A percentile compares a stretch with the other conserved stretches of the same genome.
These are phyloP conservation scores for Neoboletus brunneissimus DNA, from an alignment of 768 basidiomycete species.

Conservation along the genomic window DNA sequence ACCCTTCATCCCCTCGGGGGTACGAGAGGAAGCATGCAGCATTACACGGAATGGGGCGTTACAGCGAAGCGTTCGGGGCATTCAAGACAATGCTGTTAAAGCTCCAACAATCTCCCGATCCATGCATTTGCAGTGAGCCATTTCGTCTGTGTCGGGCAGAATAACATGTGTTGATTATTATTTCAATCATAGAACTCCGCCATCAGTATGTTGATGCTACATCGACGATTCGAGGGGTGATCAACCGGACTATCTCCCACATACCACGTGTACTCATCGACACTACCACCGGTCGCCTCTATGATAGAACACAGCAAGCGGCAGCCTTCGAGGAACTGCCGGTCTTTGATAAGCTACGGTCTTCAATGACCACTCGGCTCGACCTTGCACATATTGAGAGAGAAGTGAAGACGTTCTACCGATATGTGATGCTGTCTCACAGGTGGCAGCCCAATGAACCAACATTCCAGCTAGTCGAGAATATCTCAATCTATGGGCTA, in stretches of 20 bases:
- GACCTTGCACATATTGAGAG: not conserved
- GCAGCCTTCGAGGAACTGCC: slow-evolving; percentile 4
- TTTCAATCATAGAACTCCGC: no score
- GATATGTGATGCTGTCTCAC: slow-evolving; percentile 8
- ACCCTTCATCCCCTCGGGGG: no score
- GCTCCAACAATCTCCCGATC: no score
- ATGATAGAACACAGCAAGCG: not conserved
- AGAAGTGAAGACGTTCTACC: not conserved
- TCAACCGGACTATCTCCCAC: not conserved
- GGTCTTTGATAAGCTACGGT: not conserved
- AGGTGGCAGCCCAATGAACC: slow-evolving; percentile 1
- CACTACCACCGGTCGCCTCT: not conserved
- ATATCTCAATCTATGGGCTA: not conserved
- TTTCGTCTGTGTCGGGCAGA: no score
- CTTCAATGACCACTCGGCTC: not conserved
- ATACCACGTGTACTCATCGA: slow-evolving; percentile 7
- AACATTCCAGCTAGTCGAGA: not conserved
- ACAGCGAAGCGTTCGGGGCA: no score
- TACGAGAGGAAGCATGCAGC: no score
- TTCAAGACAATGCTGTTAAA: no score
- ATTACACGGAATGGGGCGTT: no score
- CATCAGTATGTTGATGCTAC: no score
- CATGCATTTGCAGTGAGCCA: no score
- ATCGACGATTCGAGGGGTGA: no score
- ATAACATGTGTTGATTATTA: no score